Evolutionary conservation across 176 grass and related monocot species (phyloP), one percentile per base, ranked within the genome.

Genomic region (Typha latifolia): DNA sequence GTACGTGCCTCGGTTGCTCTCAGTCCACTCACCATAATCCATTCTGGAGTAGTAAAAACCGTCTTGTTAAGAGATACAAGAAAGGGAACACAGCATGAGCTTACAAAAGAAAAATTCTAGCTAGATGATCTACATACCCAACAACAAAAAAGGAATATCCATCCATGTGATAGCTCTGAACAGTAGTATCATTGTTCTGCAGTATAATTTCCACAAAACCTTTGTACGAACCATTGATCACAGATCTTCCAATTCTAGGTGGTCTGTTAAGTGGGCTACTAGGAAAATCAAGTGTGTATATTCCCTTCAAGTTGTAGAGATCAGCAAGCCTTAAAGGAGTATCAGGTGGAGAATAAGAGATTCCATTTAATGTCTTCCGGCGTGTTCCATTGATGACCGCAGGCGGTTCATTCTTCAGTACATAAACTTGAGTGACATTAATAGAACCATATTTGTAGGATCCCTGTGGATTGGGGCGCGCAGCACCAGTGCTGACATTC

Each of bases 61-160:
- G 8, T 7, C 37, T 57, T 68, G 15, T 29, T 64, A 51, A 26
- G 14, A 70, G 69, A 62, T 16, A 73, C 59, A 23, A 37, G 49
- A 66, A 62, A 31, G 20, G 15, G 27, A 69, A 31, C 43, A 61
- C 32, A 12, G 67, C 7, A 62, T 9, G 49, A 69, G 7, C 14
- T 62, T 49, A 19, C n/a, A 57, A 48, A 55, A 61, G 11, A 65
- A 74, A 4, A 24, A 10, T 51, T 34, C 47, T 26, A 26, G 24
- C 1, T 2, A 22, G 26, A 67, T 49, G 62, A 16, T 83, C n/a
- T 20, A 48, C 66, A 26, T 92, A 97, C 94, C 94, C 94, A 14
- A 90, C 89, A 61, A 97, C 89, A 79, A 90, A 92, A 77, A 97
- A 92, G 69, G 94, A 68, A 48, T 92, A 97, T 69, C 94, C 94